A percentile compares a stretch with the other conserved stretches of the same genome.
Conservation (phyloP, 2,329 filamentous ascomycete species). For the Colletotrichum ledebouriae region DNA sequence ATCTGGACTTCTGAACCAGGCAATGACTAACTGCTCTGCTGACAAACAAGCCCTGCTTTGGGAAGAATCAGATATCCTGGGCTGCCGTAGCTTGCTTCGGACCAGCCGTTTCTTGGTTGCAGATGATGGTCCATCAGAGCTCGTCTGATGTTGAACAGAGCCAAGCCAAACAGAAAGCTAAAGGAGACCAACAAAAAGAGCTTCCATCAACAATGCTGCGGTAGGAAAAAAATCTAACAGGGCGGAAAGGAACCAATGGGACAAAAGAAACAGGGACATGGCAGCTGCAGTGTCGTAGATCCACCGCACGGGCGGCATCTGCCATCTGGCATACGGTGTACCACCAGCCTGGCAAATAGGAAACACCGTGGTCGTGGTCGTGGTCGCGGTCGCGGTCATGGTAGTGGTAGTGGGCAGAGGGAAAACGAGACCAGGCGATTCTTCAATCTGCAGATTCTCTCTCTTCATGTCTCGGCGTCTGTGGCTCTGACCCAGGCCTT, state of each 20-base stretch:
- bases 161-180: slow-evolving; percentile 16
- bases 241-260: slow-evolving; percentile 21
- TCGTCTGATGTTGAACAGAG: neutral
- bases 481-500: too few species aligned
- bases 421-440: too few species aligned
- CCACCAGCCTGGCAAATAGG: slow-evolving; percentile 1
- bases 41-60: slow-evolving; percentile 13
- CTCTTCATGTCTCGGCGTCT: neutral
- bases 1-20: neutral
- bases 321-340: slow-evolving; percentile 3
- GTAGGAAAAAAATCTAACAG: neutral
- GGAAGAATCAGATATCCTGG: slow-evolving; percentile 26
- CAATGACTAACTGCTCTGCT: neutral
- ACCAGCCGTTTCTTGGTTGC: too few species aligned
- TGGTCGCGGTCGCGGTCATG: too few species aligned
- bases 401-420: too few species aligned
- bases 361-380: too few species aligned
- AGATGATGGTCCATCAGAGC: too few species aligned
- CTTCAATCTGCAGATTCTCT: slow-evolving; percentile 11
- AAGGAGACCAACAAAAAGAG: neutral
- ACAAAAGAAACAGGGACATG: slow-evolving; percentile 14
- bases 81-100: neutral
- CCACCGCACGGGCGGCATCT: slow-evolving; percentile 39
- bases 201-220: too few species aligned
- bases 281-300: slow-evolving; percentile 20